Evolutionary conservation across 1,284 basidiomycete species (phyloP), one percentile per base, ranked within the genome.

Genomic region (Laetiporus sulphureus): DNA sequence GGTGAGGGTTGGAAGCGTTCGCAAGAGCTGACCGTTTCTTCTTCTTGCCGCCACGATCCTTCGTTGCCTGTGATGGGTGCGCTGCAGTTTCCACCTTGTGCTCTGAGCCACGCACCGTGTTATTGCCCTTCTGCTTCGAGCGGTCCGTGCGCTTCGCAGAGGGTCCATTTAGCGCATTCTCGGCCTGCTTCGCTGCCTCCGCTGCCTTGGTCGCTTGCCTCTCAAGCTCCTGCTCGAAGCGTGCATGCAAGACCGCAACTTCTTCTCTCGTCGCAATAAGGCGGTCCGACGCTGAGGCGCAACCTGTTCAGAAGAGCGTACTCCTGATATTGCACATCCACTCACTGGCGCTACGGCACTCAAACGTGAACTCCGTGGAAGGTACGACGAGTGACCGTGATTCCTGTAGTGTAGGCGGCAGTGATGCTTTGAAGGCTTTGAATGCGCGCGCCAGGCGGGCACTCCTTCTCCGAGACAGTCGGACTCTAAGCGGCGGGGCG

Each of bases 1-100:
- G 91, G 62, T 94, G 91, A 4, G 90, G 91, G 57, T 93, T 93
- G 33, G 86, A 86, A 39, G 86, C 86, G 59, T 92, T 91, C 22
- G 89, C 88, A 15, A 90, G 66, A 2, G 83, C 82, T 37, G 84
- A 84, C 35, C 87, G 74, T 63, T 91, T 92, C 76, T 92, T 93
- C 76, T 92, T 91, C 73, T 89, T 91, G 27, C 72, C 65, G 20
- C 49, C 51, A 25, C 53, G 58, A 38, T 57, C 43, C 42, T 68
- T 71, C 56, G 63, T 61, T 25, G 32, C 54, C 49, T 41, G 50
- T 51, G 60, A 48, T 32, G 65, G 56, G 47, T 63, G 63, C 37
- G 75, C 73, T 32, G 63, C 48, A 48, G 58, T 62, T 38, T 67
- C 65, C 12, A 54, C 54, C 6, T 55, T 58, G 45, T 57, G 60